A percentile compares a stretch with the other conserved stretches of the same genome.
Evolutionary conservation across 2,329 filamentous ascomycete species (phyloP).

Genomic region (Dryadomyces quercus-mongolicae): DNA sequence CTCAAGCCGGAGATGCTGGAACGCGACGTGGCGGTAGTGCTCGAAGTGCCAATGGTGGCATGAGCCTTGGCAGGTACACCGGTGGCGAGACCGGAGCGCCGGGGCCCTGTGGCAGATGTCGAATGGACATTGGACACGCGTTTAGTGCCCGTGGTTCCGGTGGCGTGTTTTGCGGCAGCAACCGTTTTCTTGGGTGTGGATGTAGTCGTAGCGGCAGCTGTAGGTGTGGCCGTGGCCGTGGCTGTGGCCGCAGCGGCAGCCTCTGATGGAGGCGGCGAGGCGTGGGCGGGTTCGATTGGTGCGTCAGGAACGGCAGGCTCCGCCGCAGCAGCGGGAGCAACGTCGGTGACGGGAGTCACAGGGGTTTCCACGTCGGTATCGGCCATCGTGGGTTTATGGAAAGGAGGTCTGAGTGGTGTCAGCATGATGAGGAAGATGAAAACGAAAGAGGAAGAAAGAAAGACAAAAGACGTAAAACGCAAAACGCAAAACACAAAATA

Average conservation of each 20-base stretch:
- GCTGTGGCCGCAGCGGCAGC: background rate
- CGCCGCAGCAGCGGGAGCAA: background rate
- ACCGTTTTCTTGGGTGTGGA: background rate
- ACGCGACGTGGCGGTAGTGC: constrained; percentile 14
- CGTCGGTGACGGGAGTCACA: background rate
- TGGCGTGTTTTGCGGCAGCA: constrained; percentile 11
- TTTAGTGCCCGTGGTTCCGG: constrained; percentile 12
- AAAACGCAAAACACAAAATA: background rate
- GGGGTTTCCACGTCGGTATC: constrained; percentile 19
- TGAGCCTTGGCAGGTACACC: constrained; percentile 17
- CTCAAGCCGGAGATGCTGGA: constrained; percentile 16
- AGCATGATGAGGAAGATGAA: background rate
- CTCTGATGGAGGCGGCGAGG: constrained; percentile 10
- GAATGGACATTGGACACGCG: constrained; percentile 8
- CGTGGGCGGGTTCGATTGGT: background rate
- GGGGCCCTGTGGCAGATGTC: constrained; percentile 9
- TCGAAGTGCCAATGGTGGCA: background rate
- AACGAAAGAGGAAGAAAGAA: background rate
- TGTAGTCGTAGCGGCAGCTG: background rate
- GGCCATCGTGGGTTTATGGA: constrained; percentile 18
- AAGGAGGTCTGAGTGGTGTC: background rate
- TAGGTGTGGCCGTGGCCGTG: background rate
- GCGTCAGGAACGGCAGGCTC: background rate
- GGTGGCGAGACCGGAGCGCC: constrained; percentile 15
- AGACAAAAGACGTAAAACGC: too few relatives aligned